Conservation (phyloP, 768 basidiomycete species). For the Tulasnella sp. region DNA sequence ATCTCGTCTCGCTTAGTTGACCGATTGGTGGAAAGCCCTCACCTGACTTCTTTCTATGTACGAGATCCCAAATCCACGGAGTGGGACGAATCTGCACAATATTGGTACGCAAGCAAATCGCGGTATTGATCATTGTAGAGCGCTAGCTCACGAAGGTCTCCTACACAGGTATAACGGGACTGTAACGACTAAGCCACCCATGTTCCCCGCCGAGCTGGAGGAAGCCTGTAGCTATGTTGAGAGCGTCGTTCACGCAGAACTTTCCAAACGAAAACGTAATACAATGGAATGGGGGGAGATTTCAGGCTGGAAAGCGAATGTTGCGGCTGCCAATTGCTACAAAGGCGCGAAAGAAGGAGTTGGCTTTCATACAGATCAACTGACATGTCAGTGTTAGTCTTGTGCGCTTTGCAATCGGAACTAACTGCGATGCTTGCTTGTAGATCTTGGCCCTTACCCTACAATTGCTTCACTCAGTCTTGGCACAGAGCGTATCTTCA, state of each 20-base stretch:
- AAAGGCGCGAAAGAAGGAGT: slow-evolving; percentile 75
- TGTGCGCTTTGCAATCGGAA: background rate
- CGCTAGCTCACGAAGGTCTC: background rate
- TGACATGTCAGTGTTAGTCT: slow-evolving; percentile 24
- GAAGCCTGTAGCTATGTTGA: slow-evolving; percentile 71
- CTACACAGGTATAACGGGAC: slow-evolving; percentile 72
- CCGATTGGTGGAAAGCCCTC: slow-evolving; percentile 75
- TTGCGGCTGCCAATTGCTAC: slow-evolving; percentile 82
- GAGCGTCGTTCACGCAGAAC: slow-evolving; percentile 63
- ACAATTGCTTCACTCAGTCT: slow-evolving; percentile 83
- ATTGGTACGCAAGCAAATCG: slow-evolving; percentile 50
- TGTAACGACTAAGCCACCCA: slow-evolving; percentile 49
- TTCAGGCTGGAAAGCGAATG: slow-evolving; percentile 67
- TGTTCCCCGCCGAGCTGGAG: slow-evolving; percentile 69
- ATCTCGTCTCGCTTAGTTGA: slow-evolving; percentile 42
- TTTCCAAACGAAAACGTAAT: slow-evolving; percentile 56
- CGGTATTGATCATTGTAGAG: background rate
- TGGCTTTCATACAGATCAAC: slow-evolving; percentile 67
- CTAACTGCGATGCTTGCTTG: slow-evolving; percentile 38
- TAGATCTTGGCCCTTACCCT: slow-evolving; percentile 76
- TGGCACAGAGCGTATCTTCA: slow-evolving; percentile 62
- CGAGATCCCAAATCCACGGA: slow-evolving; percentile 41
- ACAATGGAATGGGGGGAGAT: slow-evolving; percentile 61
- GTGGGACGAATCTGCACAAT: slow-evolving; percentile 71
- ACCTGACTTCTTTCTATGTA: slow-evolving; percentile 74